phyloP scores from a whole-genome alignment of 352 stramenopile genomes.

The Thraustochytrium sp. region DNA sequence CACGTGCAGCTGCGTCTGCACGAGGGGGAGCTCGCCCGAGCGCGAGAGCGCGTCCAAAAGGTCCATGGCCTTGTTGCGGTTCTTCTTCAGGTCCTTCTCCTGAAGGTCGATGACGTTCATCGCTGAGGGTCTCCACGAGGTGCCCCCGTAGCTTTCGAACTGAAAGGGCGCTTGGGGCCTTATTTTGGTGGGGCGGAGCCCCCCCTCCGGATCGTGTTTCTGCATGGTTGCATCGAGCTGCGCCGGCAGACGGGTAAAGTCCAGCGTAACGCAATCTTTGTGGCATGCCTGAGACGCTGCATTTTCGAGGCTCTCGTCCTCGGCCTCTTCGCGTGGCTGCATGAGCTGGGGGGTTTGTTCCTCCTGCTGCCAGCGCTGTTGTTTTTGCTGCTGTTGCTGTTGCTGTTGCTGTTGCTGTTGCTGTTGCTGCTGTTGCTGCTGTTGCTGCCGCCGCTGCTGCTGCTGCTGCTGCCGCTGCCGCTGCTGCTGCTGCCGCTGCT shows the following conservation, averaged over 20 bases:
- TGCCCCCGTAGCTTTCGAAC: slow-evolving; percentile 53
- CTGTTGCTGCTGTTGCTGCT: too few relatives aligned
- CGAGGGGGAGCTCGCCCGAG: slow-evolving; percentile 62
- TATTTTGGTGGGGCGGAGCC: slow-evolving; percentile 61
- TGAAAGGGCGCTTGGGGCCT: slow-evolving; percentile 55
- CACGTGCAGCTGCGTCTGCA: slow-evolving; percentile 61
- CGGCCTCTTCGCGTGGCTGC: neutral
- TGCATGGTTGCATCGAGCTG: slow-evolving; percentile 60
- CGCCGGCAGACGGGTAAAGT: slow-evolving; percentile 61
- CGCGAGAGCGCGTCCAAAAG: slow-evolving; percentile 64
- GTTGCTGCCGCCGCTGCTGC: too few relatives aligned
- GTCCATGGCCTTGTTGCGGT: slow-evolving; percentile 66
- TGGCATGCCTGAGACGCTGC: neutral
- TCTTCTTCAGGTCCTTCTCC: slow-evolving; percentile 46
- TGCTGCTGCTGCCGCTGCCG: too few relatives aligned
- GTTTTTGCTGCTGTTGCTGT: too few relatives aligned
- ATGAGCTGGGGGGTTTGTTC: too few relatives aligned
- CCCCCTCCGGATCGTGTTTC: slow-evolving; percentile 49
- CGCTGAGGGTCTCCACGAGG: slow-evolving; percentile 46
- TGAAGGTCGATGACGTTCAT: slow-evolving; percentile 41
- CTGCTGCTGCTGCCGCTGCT: too few relatives aligned
- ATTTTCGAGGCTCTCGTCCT: neutral
- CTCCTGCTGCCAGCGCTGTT: too few relatives aligned
- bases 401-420: too few relatives aligned
- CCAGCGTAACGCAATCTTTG: neutral